Evolutionary conservation across 2,329 filamentous ascomycete genomes (phyloP), one percentile per base, ranked within the genome.

Genomic region (Aspergillus eucalypticola): DNA sequence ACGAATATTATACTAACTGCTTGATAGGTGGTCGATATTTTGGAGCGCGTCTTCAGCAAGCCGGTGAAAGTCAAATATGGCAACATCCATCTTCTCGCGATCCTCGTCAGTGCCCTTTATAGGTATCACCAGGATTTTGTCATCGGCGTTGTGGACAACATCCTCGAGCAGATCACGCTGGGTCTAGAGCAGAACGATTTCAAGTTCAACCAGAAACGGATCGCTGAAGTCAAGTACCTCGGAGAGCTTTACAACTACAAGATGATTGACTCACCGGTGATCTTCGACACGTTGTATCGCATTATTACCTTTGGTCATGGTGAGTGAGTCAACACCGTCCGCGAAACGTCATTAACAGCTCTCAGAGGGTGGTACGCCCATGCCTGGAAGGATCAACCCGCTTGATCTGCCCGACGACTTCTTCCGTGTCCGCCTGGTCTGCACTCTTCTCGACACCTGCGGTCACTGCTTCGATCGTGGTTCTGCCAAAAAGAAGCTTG

Each of bases 191-290:
- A 93, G 67, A 98, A 98, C 69, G 95, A 99, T 73, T 99, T 97
- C 83, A 93, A 96, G 70, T 96, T 92, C 79, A 97, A 96, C 73
- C 95, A 99, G 77, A 89, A 93, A 61, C 89, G 95, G 21, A 89
- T 99, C 63, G 91, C 96, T 2, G 94, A 98, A 75, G 91, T 96
- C 71, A 98, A 97, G 74, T 99, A 97, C 73, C 83, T 99, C 5
- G 93, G 91, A 21, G 95, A 99, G 76, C 85, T 99, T 8, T 99
- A 99, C 80, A 96, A 97, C 71, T 99, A 98, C 74, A 90, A 95
- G 59, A 91, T 99, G 86, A 85, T 99, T 39, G 95, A 99, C 75
- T 95, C 96, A 46, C 90, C 91, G 0, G 90, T 98, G 23, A 90
- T 99, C 54, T 99, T 99, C 69, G 95, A 99, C 71, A 91, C 90